Conservation (phyloP, 1,139 yeast genomes). For the Ogataea hybrid region DNA sequence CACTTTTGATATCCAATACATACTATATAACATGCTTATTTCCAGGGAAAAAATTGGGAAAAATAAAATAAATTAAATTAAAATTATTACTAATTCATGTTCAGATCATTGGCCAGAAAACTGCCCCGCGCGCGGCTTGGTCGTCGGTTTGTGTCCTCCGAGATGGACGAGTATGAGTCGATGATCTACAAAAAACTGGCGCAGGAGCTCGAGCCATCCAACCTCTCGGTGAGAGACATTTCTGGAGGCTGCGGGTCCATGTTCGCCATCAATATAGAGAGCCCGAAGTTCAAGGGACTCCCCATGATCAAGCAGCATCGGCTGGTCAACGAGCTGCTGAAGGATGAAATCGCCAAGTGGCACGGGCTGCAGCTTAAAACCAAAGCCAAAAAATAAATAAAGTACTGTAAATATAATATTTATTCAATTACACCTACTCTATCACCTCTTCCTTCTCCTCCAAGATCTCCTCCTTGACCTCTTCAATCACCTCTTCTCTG, state of each 20-base stretch:
- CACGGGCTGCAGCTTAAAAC: conserved; percentile 91
- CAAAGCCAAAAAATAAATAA: conserved; percentile 39
- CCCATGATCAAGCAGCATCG: conserved; percentile 90
- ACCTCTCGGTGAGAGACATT: conserved; percentile 70
- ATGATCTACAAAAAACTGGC: conserved; percentile 58
- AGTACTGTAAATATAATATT: conserved; percentile 2
- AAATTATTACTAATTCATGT: conserved; percentile 1
- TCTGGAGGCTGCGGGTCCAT: conserved; percentile 98
- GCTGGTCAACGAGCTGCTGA: conserved; percentile 74
- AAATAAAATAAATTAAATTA: background rate
- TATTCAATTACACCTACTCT: conserved; percentile 37
- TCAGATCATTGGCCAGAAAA: background rate
- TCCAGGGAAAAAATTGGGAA: background rate
- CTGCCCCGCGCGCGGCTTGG: background rate
- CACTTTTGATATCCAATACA: conserved; percentile 12
- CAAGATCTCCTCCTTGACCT: conserved; percentile 61
- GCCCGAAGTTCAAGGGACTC: conserved; percentile 72
- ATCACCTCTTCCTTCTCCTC: conserved; percentile 81
- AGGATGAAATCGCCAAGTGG: conserved; percentile 89
- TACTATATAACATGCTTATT: background rate
- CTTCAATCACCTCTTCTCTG: conserved; percentile 68
- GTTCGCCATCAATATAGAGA: conserved; percentile 84
- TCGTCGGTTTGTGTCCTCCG: conserved; percentile 7
- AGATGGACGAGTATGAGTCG: conserved; percentile 62
- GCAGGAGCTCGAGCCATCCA: conserved; percentile 54